Evolutionary conservation across 306 rosid species (phyloP).

Genomic region (Carpinus fangiana): DNA sequence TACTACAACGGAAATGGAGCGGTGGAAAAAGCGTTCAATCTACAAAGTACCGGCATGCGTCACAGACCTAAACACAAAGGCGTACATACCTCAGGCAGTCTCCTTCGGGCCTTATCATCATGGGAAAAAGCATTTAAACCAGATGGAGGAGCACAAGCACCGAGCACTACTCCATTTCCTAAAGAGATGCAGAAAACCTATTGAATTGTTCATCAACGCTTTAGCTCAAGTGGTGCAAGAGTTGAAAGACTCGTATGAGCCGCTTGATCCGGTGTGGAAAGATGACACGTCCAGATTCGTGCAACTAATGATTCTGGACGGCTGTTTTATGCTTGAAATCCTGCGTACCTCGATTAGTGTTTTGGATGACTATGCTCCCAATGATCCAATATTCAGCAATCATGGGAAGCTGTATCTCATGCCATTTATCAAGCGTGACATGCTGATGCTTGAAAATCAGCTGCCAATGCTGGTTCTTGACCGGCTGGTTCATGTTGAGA

Average conservation of each 20-base stretch:
- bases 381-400: conserved; percentile 50
- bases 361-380: conserved; percentile 31
- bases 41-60: conserved; percentile 42
- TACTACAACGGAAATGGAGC: neutral
- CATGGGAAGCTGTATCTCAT: conserved; percentile 40
- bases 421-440: conserved; percentile 46
- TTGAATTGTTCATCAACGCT: conserved; percentile 1
- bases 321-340: conserved; percentile 55
- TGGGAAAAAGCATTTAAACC: neutral
- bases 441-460: conserved; percentile 69
- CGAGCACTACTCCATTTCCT: conserved; percentile 43
- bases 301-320: conserved; percentile 54
- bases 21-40: conserved; percentile 24
- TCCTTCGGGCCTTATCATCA: conserved; percentile 67
- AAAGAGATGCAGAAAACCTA: conserved; percentile 22
- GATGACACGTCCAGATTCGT: conserved; percentile 20
- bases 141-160: conserved; percentile 52
- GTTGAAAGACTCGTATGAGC: conserved; percentile 37
- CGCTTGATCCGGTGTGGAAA: conserved; percentile 36
- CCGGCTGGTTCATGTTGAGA: conserved; percentile 31
- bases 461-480: conserved; percentile 45
- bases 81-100: conserved; percentile 46
- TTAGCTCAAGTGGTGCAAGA: conserved; percentile 31
- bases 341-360: neutral
- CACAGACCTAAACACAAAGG: conserved; percentile 16